Base-by-base conservation (phyloP, 2,329 filamentous ascomycete genomes). In the Bertia moriformis region DNA sequence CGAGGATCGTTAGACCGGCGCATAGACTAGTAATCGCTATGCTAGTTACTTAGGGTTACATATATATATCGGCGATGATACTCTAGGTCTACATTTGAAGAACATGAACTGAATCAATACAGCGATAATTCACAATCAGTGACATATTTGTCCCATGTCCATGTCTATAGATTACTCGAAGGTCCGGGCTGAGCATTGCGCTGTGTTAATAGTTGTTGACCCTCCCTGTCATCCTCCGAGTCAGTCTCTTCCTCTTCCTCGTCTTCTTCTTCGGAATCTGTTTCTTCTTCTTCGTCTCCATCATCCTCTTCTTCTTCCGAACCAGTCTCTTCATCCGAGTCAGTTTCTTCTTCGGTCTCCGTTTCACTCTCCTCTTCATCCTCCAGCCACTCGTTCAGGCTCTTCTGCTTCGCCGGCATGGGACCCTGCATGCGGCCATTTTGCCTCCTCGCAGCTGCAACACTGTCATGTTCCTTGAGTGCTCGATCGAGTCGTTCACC, bases 381-480 rank as follows among this genome's bases (percentile, higher is more conserved):
- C 2, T 65, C 67, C 18, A 70, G 67, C 7, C 67, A 65, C 10
- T 70, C 71, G 2, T 67, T 72, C n/a, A 67, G 69, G 19, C 65
- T 67, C 14, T 76, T 73, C 33, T 74, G 76, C 51, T 86, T 83
- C 3, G 80, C 86, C 41, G 96, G 65, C 88, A 91, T 96, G 55
- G 94, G 86, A 61, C 96, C 87, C 44, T 96, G 62, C 69, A 93
- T 94, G 30, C 75, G 73, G 39, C 69, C 68, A 1, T 66, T 54
- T 10, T 59, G 65, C 38, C 77, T 77, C 4, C 60, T 57, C 14
- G 51, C 43, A 13, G 46, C 49, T 17, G 42, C 14, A 39, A 41
- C 38, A 30, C 51, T 43, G 14, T 54, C 53, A 41, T 57, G 61
- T 1, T 69, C 73, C 17, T 70, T 71, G 46, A 84, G 80, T 33